A percentile compares a stretch with the other conserved stretches of the same genome.
Conservation (phyloP, 2,329 filamentous ascomycete genomes). For the Clathrospora elynae region DNA sequence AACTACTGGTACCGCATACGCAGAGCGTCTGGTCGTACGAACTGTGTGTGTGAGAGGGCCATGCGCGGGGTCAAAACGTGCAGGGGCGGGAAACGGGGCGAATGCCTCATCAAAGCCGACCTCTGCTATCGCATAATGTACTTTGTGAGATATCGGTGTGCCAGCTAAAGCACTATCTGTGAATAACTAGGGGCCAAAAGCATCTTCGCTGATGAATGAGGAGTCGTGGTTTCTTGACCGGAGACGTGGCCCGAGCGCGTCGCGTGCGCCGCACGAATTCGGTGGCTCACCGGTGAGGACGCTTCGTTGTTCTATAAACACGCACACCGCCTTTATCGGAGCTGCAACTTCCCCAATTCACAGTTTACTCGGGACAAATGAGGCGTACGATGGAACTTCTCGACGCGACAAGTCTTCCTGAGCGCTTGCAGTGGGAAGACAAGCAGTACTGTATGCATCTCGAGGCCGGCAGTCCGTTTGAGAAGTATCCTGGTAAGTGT, state of each 20-base stretch:
- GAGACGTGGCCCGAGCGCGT: constrained; percentile 11
- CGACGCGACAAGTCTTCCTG: constrained; percentile 36
- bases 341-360: constrained; percentile 13
- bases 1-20: constrained; percentile 3
- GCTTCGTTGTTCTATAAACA: constrained; percentile 20
- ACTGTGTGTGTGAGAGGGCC: constrained; percentile 2
- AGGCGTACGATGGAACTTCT: constrained; percentile 30
- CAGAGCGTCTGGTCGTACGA: constrained; percentile 9
- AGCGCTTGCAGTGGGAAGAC: constrained; percentile 33
- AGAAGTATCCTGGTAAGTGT: constrained; percentile 49
- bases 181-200: constrained; percentile 9
- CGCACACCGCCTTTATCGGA: constrained; percentile 10
- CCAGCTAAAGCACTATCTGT: no score
- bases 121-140: no score
- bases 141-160: no score
- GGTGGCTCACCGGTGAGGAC: constrained; percentile 20
- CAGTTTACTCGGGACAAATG: constrained; percentile 17
- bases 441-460: constrained; percentile 46
- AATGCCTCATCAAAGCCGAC: no score
- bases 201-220: not conserved
- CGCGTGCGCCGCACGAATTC: constrained; percentile 5
- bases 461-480: constrained; percentile 37
- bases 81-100: not conserved
- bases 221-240: constrained; percentile 14
- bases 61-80: constrained; percentile 9